Percentiles rank a stretch among this genome's conserved stretches.
Evolutionary conservation across 2,329 filamentous ascomycete genomes (phyloP).

Genomic region (Ophiobolus disseminans): DNA sequence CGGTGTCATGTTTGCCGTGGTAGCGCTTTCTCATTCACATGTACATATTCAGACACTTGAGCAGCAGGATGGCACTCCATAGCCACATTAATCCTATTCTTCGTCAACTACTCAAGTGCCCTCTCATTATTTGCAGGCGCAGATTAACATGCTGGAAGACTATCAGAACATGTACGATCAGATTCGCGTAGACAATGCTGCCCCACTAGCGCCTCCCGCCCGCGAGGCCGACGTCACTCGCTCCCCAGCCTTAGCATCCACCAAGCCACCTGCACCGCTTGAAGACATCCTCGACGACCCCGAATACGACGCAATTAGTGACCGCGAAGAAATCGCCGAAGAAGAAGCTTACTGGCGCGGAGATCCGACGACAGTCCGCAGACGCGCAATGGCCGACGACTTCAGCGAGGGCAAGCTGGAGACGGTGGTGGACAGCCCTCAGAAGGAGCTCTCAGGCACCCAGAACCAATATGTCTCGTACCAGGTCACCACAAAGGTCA

Average conservation of each 20-base stretch:
- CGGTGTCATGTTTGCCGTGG: constrained; percentile 7
- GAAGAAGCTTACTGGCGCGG: constrained; percentile 6
- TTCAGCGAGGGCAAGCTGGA: constrained; percentile 74
- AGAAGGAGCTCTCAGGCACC: constrained; percentile 95
- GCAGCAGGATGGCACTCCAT: constrained; percentile 9
- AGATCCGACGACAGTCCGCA: constrained; percentile 15
- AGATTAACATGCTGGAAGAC: constrained; percentile 1
- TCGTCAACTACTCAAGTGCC: background rate
- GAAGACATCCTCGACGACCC: constrained; percentile 17
- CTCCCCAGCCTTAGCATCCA: constrained; percentile 8
- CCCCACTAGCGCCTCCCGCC: constrained; percentile 9
- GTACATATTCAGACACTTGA: constrained; percentile 20
- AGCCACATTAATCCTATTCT: constrained; percentile 7
- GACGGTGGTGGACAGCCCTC: constrained; percentile 80
- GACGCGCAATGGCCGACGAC: constrained; percentile 42
- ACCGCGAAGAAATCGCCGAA: constrained; percentile 15
- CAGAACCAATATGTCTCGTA: constrained; percentile 98
- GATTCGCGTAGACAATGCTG: constrained; percentile 1
- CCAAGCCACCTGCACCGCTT: constrained; percentile 7
- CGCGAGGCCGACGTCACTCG: constrained; percentile 17
- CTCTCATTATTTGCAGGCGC: background rate
- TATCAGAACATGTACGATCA: constrained; percentile 13
- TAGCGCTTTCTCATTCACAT: constrained; percentile 19
- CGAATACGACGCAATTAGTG: constrained; percentile 22
- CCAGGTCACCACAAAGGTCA: constrained; percentile 85